A percentile compares a stretch with the other conserved stretches of the same genome.
These are phyloP conservation scores for Pseudofabraea citricarpa DNA, from an alignment of 2,329 filamentous ascomycete species.

Conservation along the genomic window DNA sequence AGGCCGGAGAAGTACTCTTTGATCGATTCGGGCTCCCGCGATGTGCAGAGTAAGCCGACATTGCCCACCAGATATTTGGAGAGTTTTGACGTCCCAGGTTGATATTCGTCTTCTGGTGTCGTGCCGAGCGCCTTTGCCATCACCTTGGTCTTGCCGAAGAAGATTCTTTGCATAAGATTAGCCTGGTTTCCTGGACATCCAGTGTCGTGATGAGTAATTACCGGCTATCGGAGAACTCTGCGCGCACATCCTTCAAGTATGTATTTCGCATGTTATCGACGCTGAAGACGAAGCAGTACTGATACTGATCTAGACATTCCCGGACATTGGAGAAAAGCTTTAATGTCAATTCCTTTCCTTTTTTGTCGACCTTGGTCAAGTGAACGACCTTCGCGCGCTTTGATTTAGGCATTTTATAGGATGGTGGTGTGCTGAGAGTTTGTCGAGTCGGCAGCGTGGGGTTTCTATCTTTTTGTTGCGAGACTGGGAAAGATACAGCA, in stretches of 20 bases:
- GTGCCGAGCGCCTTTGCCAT: conserved; percentile 92
- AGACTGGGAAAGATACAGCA: too few relatives aligned
- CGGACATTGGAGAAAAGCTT: conserved; percentile 86
- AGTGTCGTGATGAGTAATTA: conserved; percentile 37
- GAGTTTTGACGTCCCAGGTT: conserved; percentile 70
- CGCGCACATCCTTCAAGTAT: conserved; percentile 85
- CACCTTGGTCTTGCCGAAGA: conserved; percentile 99
- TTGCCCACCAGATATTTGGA: conserved; percentile 68
- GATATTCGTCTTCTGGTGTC: conserved; percentile 71
- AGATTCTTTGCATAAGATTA: conserved; percentile 55
- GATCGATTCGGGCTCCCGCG: conserved; percentile 64
- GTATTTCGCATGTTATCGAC: conserved; percentile 98
- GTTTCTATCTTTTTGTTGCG: too few relatives aligned
- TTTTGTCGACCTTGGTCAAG: conserved; percentile 88
- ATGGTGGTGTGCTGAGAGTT: conserved; percentile 1
- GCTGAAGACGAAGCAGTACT: conserved; percentile 88
- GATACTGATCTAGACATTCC: conserved; percentile 77
- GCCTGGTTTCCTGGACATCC: conserved; percentile 4
- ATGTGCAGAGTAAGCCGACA: conserved; percentile 87
- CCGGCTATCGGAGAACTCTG: conserved; percentile 80
- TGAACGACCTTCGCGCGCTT: conserved; percentile 88
- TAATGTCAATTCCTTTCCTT: conserved; percentile 83
- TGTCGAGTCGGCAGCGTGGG: too few relatives aligned
- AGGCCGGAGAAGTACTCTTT: conserved; percentile 68
- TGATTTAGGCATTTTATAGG: conserved; percentile 78